Evolutionary conservation across 257 asterid species (phyloP).

Genomic region (Primulina tabacum): DNA sequence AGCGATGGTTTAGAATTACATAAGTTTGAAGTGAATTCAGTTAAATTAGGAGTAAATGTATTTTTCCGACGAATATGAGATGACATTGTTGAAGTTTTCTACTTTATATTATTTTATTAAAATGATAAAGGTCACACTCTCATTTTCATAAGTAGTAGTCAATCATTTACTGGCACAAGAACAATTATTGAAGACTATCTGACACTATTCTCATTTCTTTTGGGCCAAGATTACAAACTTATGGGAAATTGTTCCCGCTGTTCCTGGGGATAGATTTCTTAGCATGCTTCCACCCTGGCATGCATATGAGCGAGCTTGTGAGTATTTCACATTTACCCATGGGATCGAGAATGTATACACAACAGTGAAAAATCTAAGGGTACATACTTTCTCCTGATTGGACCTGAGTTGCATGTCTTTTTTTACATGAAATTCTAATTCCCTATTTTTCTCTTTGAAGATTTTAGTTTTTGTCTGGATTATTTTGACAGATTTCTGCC

Average conservation of each 20-base stretch:
- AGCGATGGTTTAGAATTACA: neutral
- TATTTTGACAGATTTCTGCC: neutral
- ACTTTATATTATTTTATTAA: neutral
- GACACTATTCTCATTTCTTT: neutral
- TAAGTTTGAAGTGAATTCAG: neutral
- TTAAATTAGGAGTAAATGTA: neutral
- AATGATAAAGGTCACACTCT: neutral
- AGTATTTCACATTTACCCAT: constrained; percentile 70
- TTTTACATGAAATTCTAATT: neutral
- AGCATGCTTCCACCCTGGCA: constrained; percentile 98
- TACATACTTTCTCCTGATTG: constrained; percentile 28
- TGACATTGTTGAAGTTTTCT: neutral
- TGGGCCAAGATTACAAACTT: constrained; percentile 47
- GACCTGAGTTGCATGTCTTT: constrained; percentile 8
- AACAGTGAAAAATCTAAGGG: constrained; percentile 66
- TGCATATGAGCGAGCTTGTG: constrained; percentile 87
- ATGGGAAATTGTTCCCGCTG: constrained; percentile 82
- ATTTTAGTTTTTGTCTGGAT: neutral
- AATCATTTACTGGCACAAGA: constrained; percentile 1
- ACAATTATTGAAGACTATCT: neutral
- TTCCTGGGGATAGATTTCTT: constrained; percentile 78
- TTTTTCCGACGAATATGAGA: neutral
- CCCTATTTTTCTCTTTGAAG: neutral
- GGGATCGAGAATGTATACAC: constrained; percentile 85
- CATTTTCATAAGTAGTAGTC: neutral